Percentiles rank a stretch among this genome's conserved stretches.
Conservation (phyloP, 2,329 filamentous ascomycete genomes). For the Calonectria pteridis region DNA sequence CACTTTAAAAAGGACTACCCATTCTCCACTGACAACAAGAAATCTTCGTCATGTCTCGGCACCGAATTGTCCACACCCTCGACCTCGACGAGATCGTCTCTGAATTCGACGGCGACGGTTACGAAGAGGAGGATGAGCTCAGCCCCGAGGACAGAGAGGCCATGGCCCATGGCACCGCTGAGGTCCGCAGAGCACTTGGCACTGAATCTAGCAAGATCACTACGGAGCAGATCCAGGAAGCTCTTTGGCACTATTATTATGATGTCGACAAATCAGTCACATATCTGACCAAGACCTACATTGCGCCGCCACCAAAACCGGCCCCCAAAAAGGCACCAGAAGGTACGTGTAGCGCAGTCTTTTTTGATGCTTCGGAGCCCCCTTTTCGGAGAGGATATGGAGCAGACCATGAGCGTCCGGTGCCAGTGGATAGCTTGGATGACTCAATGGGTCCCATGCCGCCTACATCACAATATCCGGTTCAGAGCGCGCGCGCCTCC, state of each 20-base stretch:
- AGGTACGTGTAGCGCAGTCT: conserved; percentile 55
- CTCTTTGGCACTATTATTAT: conserved; percentile 96
- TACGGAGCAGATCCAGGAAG: conserved; percentile 81
- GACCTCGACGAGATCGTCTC: conserved; percentile 62
- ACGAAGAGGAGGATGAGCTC: conserved; percentile 60
- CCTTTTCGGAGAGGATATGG: conserved; percentile 46
- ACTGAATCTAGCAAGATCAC: conserved; percentile 68
- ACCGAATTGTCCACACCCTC: conserved; percentile 55
- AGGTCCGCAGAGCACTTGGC: conserved; percentile 76
- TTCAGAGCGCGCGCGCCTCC: conserved; percentile 38
- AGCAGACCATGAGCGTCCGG: conserved; percentile 47
- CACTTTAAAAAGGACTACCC: not conserved
- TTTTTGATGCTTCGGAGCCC: conserved; percentile 46
- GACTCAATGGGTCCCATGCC: conserved; percentile 7
- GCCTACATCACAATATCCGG: conserved; percentile 25
- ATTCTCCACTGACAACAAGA: not conserved
- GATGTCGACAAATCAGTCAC: conserved; percentile 87
- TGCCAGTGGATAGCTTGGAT: conserved; percentile 25
- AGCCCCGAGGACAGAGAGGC: conserved; percentile 61
- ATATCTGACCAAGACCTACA: conserved; percentile 79
- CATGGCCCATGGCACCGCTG: conserved; percentile 74
- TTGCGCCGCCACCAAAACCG: conserved; percentile 60
- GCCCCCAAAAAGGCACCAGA: conserved; percentile 57
- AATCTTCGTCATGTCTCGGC: conserved; percentile 39
- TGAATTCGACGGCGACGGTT: conserved; percentile 62